Evolutionary conservation across 768 basidiomycete species (phyloP).

Genomic region (Leucocoprinus sp.): DNA sequence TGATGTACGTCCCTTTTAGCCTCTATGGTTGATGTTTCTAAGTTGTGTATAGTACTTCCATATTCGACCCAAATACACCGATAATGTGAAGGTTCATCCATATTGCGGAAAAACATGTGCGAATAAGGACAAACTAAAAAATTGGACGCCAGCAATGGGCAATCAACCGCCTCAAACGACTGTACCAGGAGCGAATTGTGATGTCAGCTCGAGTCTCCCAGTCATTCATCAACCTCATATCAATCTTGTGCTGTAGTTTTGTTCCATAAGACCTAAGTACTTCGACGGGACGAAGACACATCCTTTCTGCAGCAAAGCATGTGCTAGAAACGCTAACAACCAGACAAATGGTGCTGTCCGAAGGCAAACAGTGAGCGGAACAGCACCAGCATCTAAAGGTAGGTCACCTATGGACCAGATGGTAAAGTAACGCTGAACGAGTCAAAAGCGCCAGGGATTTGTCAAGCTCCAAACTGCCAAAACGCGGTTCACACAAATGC

Average conservation of each 20-base stretch:
- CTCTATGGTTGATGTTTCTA: neutral
- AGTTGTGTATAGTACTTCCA: conserved; percentile 39
- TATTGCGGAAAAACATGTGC: conserved; percentile 57
- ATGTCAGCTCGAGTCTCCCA: conserved; percentile 7
- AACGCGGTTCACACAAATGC: conserved; percentile 33
- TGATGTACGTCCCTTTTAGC: conserved; percentile 32
- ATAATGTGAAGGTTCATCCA: conserved; percentile 46
- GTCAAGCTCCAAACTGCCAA: conserved; percentile 44
- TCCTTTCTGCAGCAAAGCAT: conserved; percentile 57
- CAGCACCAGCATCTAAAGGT: conserved; percentile 14
- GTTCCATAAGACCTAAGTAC: conserved; percentile 52
- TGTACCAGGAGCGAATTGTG: conserved; percentile 13
- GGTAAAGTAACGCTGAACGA: neutral
- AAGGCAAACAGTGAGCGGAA: conserved; percentile 15
- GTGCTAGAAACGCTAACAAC: conserved; percentile 38
- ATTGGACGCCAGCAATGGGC: conserved; percentile 3
- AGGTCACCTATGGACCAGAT: conserved; percentile 3
- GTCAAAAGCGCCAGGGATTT: conserved; percentile 17
- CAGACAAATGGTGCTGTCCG: conserved; percentile 16
- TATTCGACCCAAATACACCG: conserved; percentile 45
- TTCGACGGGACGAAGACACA: conserved; percentile 50
- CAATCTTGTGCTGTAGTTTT: conserved; percentile 31
- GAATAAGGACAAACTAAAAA: conserved; percentile 28
- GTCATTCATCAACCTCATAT: neutral
- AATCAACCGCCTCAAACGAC: conserved; percentile 3